phyloP scores from a whole-genome alignment of 2,329 filamentous ascomycete species.

The Ramichloridium luteum region DNA sequence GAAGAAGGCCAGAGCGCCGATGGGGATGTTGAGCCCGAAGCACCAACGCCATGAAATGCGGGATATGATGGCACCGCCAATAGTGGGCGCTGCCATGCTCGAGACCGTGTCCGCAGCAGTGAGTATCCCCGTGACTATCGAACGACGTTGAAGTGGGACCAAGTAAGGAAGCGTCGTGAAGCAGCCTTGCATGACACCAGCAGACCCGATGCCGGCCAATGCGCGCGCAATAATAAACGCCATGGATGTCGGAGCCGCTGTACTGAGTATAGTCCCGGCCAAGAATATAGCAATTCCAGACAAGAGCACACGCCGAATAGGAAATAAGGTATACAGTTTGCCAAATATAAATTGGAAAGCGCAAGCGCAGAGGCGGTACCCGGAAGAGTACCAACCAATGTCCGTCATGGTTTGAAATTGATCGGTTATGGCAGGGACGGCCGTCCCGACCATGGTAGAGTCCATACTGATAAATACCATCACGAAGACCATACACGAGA shows the following conservation, averaged over 20 bases:
- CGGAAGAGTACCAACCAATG: slow-evolving; percentile 32
- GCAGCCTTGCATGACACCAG: slow-evolving; percentile 12
- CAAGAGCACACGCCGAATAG: slow-evolving; percentile 20
- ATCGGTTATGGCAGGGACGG: slow-evolving; percentile 36
- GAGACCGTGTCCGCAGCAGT: slow-evolving; percentile 19
- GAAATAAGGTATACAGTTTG: slow-evolving; percentile 24
- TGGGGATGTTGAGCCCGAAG: slow-evolving; percentile 25
- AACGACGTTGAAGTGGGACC: slow-evolving; percentile 19
- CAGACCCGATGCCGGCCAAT: slow-evolving; percentile 20
- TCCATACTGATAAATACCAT: slow-evolving; percentile 12
- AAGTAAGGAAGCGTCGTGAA: slow-evolving; percentile 12
- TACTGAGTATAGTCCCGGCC: slow-evolving; percentile 18
- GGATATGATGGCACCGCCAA: slow-evolving; percentile 27
- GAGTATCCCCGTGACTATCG: slow-evolving; percentile 18
- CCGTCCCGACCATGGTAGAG: slow-evolving; percentile 23
- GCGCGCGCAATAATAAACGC: slow-evolving; percentile 23
- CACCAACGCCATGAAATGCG: slow-evolving; percentile 27
- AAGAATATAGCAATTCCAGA: slow-evolving; percentile 16
- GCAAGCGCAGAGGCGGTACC: slow-evolving; percentile 10
- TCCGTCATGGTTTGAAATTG: slow-evolving; percentile 34
- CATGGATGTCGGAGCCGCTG: slow-evolving; percentile 18
- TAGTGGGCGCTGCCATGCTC: slow-evolving; percentile 19
- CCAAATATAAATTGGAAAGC: slow-evolving; percentile 17
- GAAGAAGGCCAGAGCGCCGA: slow-evolving; percentile 17
- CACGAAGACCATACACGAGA: too few relatives aligned